Evolutionary conservation across 148 eudicot genomes (phyloP), one percentile per base, ranked within the genome.

Genomic region (Arctostaphylos glauca): DNA sequence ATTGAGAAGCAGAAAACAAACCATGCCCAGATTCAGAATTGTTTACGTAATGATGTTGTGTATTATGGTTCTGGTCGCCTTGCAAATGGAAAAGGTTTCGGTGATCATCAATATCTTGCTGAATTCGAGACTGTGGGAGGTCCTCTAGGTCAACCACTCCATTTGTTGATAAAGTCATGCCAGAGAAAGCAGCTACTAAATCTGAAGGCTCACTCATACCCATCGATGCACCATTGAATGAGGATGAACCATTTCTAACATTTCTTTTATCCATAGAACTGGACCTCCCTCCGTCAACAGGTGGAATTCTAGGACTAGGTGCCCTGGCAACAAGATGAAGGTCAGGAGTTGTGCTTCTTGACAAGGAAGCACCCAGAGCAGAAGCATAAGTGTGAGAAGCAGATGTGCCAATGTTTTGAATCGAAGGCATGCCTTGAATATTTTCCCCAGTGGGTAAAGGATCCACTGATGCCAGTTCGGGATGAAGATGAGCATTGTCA

Each of bases 311-410:
- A 84, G 98, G 98, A 86, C 92, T 94, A 76, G 92, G 92, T 80
- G 91, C 88, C 87, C 92, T 86, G 56, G 90, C 93, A 54, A 90
- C 77, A 50, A 89, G 88, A 74, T 90, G 96, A 81, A 91, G 92
- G 79, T 94, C 96, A 72, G 98, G 92, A 38, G 92, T 91, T 25
- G 90, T 88, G 86, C 94, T 94, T 88, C 94, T 88, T 25, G 96
- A 91, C 85, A 91, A 87, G 78, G 98, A 91, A 31, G 85, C 89
- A 68, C 94, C 96, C 83, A 92, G 55, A 83, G 94, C 92, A 86
- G 95, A 91, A 52, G 94, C 98, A 89, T 94, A 92, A 85, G 90
- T 84, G 16, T 90, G 91, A 81, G 98, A 89, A 74, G 83, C 92
- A 13, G 88, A 84, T 54, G 87, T 74, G 75, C 85, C 77, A 56